phyloP scores from a whole-genome alignment of 768 basidiomycete genomes.

The Kwoniella europaea region DNA sequence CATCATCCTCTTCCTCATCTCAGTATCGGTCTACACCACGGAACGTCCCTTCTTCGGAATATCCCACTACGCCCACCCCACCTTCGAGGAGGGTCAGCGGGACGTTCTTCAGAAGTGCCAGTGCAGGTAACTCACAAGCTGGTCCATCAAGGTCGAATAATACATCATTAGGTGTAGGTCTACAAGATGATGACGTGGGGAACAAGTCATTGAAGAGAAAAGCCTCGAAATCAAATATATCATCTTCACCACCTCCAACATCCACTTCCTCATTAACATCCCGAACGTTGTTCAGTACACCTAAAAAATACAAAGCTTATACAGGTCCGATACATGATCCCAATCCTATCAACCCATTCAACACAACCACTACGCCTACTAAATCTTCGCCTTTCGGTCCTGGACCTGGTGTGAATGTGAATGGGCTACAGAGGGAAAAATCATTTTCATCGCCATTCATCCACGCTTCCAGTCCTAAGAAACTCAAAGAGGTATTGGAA shows the following conservation, averaged over 20 bases:
- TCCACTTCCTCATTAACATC: conserved; percentile 18
- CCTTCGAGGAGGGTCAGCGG: conserved; percentile 33
- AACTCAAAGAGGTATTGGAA: conserved; percentile 43
- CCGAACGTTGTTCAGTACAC: conserved; percentile 31
- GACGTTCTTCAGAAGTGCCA: not conserved
- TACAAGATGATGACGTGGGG: not conserved
- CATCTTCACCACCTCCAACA: not conserved
- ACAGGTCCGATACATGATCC: conserved; percentile 48
- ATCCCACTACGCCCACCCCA: conserved; percentile 49
- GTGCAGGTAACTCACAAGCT: conserved; percentile 4
- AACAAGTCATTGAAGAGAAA: conserved; percentile 33
- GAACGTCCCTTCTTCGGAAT: conserved; percentile 26
- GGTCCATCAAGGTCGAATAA: conserved; percentile 14
- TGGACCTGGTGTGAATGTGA: not conserved
- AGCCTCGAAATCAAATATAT: conserved; percentile 30
- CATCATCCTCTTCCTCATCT: conserved; percentile 15
- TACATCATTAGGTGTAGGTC: not conserved
- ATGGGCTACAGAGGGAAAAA: conserved; percentile 6
- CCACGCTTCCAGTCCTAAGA: conserved; percentile 42
- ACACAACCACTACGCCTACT: conserved; percentile 13
- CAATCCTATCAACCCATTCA: conserved; percentile 48
- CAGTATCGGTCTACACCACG: conserved; percentile 35
- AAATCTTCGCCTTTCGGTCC: conserved; percentile 10
- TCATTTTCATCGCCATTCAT: conserved; percentile 44
- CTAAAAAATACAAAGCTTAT: conserved; percentile 39